These are phyloP conservation scores for Nicotiana attenuata DNA, from an alignment of 257 asterid genomes.

Conservation along the genomic window DNA sequence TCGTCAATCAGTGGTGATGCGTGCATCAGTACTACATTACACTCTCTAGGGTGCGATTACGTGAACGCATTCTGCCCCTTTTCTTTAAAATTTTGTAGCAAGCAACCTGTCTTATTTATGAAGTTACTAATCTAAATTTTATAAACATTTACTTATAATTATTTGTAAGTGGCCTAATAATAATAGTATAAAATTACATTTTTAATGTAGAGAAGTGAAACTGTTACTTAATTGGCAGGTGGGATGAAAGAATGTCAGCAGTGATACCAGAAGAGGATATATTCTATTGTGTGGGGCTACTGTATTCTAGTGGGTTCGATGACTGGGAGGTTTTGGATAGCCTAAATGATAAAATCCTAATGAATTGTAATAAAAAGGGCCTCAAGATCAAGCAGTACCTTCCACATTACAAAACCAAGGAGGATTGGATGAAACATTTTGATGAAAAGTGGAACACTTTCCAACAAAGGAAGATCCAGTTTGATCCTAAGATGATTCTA, in stretches of 20 bases:
- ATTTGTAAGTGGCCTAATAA: no score
- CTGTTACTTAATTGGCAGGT: constrained; percentile 8
- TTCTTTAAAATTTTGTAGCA: no score
- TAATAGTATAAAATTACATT: no score
- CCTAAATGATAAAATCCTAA: constrained; percentile 26
- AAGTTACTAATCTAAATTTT: no score
- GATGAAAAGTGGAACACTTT: constrained; percentile 39
- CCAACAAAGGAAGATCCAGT: constrained; percentile 25
- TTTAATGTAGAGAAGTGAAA: no score
- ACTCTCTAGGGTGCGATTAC: no score
- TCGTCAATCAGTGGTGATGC: no score
- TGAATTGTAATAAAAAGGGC: constrained; percentile 24
- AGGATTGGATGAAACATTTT: constrained; percentile 41
- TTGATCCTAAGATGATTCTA: constrained; percentile 7
- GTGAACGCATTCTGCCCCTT: no score
- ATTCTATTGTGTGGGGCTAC: constrained; percentile 34
- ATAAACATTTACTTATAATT: background rate
- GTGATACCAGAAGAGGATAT: constrained; percentile 41
- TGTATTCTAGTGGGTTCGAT: constrained; percentile 19
- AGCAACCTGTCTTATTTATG: no score
- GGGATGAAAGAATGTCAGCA: constrained; percentile 40
- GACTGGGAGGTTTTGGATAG: constrained; percentile 11
- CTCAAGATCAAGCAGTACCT: constrained; percentile 39
- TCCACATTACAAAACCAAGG: constrained; percentile 34
- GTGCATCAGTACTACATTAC: no score